Conservation (phyloP, 176 grass and related monocot species). For the Eleusine coracana region DNA sequence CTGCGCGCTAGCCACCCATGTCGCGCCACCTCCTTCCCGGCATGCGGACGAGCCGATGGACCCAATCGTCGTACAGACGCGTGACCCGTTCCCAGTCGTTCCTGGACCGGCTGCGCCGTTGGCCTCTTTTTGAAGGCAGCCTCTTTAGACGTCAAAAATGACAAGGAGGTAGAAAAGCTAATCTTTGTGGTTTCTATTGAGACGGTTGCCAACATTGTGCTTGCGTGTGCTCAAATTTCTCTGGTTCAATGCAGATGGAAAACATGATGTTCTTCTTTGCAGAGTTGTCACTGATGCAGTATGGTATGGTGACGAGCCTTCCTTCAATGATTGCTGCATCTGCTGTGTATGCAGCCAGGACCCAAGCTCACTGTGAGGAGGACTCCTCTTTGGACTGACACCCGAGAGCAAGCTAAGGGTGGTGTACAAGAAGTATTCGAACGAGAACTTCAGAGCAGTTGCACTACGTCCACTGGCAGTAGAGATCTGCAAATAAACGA, state of each 20-base stretch:
- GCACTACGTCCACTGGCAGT: slow-evolving; percentile 55
- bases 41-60: no score
- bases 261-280: slow-evolving; percentile 93
- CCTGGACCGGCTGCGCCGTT: slow-evolving; percentile 47
- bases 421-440: slow-evolving; percentile 82
- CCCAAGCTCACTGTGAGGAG: slow-evolving; percentile 65
- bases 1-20: no score
- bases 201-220: background rate
- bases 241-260: slow-evolving; percentile 68
- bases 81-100: no score
- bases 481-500: slow-evolving; percentile 43
- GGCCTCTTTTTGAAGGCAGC: slow-evolving; percentile 82
- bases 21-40: no score
- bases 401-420: slow-evolving; percentile 73
- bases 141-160: slow-evolving; percentile 25
- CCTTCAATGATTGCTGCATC: slow-evolving; percentile 83
- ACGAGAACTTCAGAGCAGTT: slow-evolving; percentile 63
- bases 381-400: slow-evolving; percentile 79
- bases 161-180: slow-evolving; percentile 62
- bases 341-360: slow-evolving; percentile 71
- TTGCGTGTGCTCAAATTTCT: slow-evolving; percentile 6
- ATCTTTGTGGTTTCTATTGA: background rate
- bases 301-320: slow-evolving; percentile 51
- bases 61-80: no score
- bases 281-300: slow-evolving; percentile 82